Percentiles rank a stretch among this genome's conserved stretches.
Evolutionary conservation across 2,329 filamentous ascomycete genomes (phyloP).

Genomic region (Fusarium secorum): DNA sequence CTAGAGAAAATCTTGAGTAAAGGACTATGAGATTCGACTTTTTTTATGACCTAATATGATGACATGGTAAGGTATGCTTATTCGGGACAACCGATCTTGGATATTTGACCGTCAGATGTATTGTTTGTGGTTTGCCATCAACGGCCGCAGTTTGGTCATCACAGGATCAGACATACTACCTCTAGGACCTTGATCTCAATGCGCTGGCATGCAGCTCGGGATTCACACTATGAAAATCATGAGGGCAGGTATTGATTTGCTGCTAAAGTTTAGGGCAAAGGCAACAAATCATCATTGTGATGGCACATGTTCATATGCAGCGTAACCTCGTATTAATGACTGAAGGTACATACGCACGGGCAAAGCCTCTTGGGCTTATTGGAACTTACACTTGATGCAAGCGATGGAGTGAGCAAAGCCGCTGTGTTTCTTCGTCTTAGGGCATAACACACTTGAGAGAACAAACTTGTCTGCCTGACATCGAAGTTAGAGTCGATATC

Average conservation of each 20-base stretch:
- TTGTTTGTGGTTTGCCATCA: not conserved
- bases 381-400: not conserved
- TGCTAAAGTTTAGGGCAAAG: not conserved
- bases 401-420: not conserved
- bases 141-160: not conserved
- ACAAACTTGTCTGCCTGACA: not conserved
- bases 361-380: not conserved
- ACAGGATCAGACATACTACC: not conserved
- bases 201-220: not conserved
- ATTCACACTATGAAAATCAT: not conserved
- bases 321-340: constrained; percentile 16
- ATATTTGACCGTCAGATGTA: not conserved
- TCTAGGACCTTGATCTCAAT: not conserved
- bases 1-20: not conserved
- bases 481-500: not conserved
- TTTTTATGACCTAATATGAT: not conserved
- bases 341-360: not conserved
- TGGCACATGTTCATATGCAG: not conserved
- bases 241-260: not conserved
- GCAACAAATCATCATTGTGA: not conserved
- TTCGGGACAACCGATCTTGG: not conserved
- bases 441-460: not conserved
- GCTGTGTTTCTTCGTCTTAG: not conserved
- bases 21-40: not conserved
- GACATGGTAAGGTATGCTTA: not conserved